phyloP scores from a whole-genome alignment of 768 basidiomycete species.

The Tricholoma terreum region DNA sequence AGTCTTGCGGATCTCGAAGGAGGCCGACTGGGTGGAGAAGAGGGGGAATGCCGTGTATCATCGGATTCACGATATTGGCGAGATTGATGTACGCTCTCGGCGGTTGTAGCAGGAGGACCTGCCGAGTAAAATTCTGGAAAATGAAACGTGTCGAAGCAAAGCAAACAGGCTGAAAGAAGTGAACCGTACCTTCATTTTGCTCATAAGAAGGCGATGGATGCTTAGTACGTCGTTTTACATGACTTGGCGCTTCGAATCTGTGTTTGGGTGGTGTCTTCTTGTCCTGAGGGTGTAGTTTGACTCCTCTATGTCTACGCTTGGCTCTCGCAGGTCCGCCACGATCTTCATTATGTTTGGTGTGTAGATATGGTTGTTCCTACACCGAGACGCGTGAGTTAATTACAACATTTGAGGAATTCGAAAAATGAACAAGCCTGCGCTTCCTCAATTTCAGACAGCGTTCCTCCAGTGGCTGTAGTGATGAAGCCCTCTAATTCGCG shows the following conservation, averaged over 20 bases:
- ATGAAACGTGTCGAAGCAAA: not conserved
- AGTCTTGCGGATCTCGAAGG: not conserved
- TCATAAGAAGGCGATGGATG: conserved; percentile 3
- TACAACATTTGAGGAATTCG: not conserved
- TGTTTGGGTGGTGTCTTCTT: not conserved
- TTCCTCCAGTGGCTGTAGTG: conserved; percentile 55
- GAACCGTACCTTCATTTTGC: conserved; percentile 1
- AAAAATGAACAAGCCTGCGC: conserved; percentile 5
- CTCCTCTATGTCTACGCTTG: not conserved
- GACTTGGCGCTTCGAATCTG: not conserved
- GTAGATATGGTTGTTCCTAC: not conserved
- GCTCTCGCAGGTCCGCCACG: not conserved
- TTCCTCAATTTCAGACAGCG: conserved; percentile 15
- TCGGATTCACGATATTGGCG: not conserved
- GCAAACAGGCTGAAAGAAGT: not conserved
- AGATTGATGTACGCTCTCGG: not conserved
- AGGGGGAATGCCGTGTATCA: not conserved
- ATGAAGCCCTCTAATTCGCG: conserved; percentile 72
- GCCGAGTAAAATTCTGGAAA: conserved; percentile 1
- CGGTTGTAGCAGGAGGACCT: not conserved
- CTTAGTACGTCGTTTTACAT: conserved; percentile 6
- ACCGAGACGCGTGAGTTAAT: not conserved
- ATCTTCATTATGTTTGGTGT: not conserved
- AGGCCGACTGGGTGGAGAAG: not conserved
- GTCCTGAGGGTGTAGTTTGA: not conserved